Percentiles rank a stretch among this genome's conserved stretches.
Conservation (phyloP, 331 rosid species). For the Pyrus hybrid region DNA sequence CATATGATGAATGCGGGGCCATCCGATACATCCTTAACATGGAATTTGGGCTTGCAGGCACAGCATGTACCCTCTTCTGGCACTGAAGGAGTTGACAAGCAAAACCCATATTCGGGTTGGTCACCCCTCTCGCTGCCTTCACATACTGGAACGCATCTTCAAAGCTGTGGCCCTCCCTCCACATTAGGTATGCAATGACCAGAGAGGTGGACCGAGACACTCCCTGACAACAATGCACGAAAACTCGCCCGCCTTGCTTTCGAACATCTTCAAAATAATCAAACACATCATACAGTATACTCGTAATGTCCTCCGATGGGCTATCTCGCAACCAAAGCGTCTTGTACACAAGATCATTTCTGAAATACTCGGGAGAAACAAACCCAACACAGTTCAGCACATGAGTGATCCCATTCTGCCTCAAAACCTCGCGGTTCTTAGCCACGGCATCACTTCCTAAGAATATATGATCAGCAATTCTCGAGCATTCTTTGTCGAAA, state of each 20-base stretch:
- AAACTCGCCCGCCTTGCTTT: constrained; percentile 70
- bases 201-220: constrained; percentile 81
- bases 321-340: constrained; percentile 90
- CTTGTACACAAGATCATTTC: constrained; percentile 70
- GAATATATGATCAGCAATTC: constrained; percentile 80
- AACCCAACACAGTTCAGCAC: constrained; percentile 96
- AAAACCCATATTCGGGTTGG: constrained; percentile 89
- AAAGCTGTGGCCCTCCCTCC: constrained; percentile 85
- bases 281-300: constrained; percentile 84
- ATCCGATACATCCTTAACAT: constrained; percentile 73
- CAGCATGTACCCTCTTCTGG: constrained; percentile 80
- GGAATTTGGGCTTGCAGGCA: constrained; percentile 78
- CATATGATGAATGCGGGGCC: constrained; percentile 93
- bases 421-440: constrained; percentile 65
- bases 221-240: constrained; percentile 92
- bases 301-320: constrained; percentile 83
- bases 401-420: constrained; percentile 70
- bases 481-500: constrained; percentile 75
- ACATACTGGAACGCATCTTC: constrained; percentile 89
- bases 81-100: constrained; percentile 87
- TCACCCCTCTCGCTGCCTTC: constrained; percentile 86
- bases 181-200: constrained; percentile 94
- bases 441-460: constrained; percentile 94
- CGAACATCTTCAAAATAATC: constrained; percentile 96
- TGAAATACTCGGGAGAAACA: constrained; percentile 91